Percentiles rank a stretch among this genome's conserved stretches.
These are phyloP conservation scores for Solanum paucissectum DNA, from an alignment of 257 asterid species.

Conservation along the genomic window DNA sequence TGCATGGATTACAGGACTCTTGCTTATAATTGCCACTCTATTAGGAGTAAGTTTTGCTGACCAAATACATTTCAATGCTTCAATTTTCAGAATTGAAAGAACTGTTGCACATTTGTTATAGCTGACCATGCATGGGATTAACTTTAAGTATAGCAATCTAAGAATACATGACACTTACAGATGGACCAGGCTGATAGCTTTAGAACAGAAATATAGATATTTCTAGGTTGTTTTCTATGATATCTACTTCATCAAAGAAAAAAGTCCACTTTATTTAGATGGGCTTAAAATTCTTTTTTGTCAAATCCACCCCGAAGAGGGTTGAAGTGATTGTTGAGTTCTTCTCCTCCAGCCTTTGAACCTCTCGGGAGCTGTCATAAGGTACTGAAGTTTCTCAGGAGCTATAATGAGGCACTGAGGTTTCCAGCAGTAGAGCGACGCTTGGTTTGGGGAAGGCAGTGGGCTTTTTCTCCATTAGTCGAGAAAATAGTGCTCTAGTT, in stretches of 20 bases:
- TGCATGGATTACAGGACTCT: constrained; percentile 91
- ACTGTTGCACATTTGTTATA: not conserved
- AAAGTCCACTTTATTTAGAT: not conserved
- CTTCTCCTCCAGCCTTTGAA: not conserved
- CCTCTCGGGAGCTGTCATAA: not conserved
- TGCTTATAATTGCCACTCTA: constrained; percentile 74
- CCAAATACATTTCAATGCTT: not conserved
- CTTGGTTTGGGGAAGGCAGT: not conserved
- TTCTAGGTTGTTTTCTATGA: not conserved
- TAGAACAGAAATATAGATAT: not conserved
- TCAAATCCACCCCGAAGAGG: not conserved
- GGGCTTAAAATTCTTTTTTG: not conserved
- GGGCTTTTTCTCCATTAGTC: not conserved
- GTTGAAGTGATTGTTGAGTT: not conserved
- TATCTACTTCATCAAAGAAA: not conserved
- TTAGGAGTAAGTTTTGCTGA: constrained; percentile 54
- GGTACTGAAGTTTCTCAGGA: not conserved
- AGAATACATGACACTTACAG: not conserved
- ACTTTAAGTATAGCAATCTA: not conserved
- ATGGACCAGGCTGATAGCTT: not conserved
- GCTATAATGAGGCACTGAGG: not conserved
- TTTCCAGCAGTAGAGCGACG: not conserved
- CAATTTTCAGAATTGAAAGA: not conserved
- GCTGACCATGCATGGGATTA: not conserved
- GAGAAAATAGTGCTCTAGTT: not conserved